Conservation (phyloP, 2,329 filamentous ascomycete species). For the Verticillium longisporum region DNA sequence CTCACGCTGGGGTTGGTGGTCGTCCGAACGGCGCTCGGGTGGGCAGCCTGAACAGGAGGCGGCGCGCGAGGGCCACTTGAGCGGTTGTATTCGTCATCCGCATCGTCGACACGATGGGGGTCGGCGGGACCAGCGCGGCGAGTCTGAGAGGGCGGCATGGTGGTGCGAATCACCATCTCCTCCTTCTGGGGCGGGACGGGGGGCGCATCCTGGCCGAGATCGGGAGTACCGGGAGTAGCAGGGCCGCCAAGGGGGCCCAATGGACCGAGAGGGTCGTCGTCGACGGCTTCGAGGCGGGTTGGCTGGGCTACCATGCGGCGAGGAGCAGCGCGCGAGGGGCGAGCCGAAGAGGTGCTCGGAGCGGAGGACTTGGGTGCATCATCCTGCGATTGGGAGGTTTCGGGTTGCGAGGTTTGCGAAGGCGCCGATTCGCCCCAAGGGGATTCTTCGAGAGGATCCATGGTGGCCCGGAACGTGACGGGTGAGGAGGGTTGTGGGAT, state of each 20-base stretch:
- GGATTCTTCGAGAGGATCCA: constrained; percentile 45
- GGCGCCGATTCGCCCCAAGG: constrained; percentile 44
- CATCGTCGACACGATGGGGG: constrained; percentile 62
- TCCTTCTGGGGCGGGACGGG: constrained; percentile 66
- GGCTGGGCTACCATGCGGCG: constrained; percentile 67
- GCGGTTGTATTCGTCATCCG: constrained; percentile 53
- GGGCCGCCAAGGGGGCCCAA: constrained; percentile 59
- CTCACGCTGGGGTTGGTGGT: constrained; percentile 71
- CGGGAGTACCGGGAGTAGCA: constrained; percentile 30
- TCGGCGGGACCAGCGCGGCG: constrained; percentile 41
- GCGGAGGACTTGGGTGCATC: constrained; percentile 21
- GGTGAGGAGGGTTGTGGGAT: not conserved
- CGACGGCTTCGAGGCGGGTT: constrained; percentile 70
- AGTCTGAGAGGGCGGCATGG: constrained; percentile 40
- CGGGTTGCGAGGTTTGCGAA: constrained; percentile 23
- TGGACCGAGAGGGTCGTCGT: constrained; percentile 66
- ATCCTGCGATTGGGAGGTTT: constrained; percentile 21
- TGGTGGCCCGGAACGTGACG: constrained; percentile 14
- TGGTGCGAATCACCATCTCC: constrained; percentile 53
- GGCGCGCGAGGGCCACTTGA: constrained; percentile 54
- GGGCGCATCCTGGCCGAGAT: constrained; percentile 43
- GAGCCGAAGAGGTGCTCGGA: constrained; percentile 20
- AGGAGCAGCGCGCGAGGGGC: constrained; percentile 38
- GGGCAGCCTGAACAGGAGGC: constrained; percentile 54
- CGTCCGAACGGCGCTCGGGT: constrained; percentile 42